Conservation (phyloP, 371 early-diverging fungal species). For the Syncephalastrum racemosum region DNA sequence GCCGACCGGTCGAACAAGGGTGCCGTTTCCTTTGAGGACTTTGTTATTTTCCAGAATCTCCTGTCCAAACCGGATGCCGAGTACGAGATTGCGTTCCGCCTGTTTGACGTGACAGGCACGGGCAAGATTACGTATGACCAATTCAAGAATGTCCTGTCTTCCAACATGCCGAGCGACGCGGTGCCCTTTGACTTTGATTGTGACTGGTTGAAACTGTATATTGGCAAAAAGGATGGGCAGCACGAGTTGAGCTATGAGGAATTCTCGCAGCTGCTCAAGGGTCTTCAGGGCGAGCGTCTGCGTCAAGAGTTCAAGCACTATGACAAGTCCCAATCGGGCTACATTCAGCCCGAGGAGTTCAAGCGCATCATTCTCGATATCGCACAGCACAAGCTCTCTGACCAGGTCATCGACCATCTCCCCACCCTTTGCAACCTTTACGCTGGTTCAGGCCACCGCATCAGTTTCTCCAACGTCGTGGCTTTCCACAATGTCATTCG, state of each 20-base stretch:
- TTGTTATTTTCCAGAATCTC: constrained; percentile 72
- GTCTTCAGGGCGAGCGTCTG: constrained; percentile 76
- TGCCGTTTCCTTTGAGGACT: constrained; percentile 69
- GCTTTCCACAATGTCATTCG: constrained; percentile 78
- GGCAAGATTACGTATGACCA: constrained; percentile 69
- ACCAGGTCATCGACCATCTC: constrained; percentile 67
- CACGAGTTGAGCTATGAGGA: constrained; percentile 71
- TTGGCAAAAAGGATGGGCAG: constrained; percentile 58
- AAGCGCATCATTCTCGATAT: constrained; percentile 65
- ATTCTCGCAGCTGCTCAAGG: constrained; percentile 80
- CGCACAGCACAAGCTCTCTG: constrained; percentile 70
- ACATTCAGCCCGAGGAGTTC: constrained; percentile 67
- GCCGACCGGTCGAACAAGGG: constrained; percentile 73
- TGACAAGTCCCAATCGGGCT: constrained; percentile 68
- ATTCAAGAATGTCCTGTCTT: constrained; percentile 65
- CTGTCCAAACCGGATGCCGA: constrained; percentile 81
- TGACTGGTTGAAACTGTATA: constrained; percentile 73
- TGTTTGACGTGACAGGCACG: constrained; percentile 63
- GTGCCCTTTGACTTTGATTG: constrained; percentile 74
- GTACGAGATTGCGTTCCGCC: constrained; percentile 76
- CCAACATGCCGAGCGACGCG: constrained; percentile 57
- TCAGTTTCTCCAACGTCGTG: constrained; percentile 63
- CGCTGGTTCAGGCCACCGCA: constrained; percentile 50
- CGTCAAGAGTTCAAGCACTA: constrained; percentile 78
- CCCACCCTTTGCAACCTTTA: constrained; percentile 67